Conservation (phyloP, 495 filamentous ascomycete species). For the Neurospora sp. region DNA sequence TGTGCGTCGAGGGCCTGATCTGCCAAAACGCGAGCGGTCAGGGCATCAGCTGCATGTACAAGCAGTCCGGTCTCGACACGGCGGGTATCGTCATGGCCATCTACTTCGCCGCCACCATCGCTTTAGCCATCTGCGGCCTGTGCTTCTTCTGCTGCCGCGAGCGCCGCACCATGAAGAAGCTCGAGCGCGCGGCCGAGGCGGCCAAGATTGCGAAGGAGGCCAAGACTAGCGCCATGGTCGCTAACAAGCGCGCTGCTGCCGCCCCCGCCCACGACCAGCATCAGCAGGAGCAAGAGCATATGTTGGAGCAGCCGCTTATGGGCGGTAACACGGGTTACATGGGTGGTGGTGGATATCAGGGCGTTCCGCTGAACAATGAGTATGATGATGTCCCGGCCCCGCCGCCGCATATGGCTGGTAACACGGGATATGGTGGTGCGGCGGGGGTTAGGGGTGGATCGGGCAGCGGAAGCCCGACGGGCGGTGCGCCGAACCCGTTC, state of each 20-base stretch:
- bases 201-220: slow-evolving; percentile 28
- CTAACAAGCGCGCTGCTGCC: slow-evolving; percentile 12
- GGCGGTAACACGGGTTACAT: slow-evolving; percentile 1
- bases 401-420: neutral
- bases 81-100: slow-evolving; percentile 34
- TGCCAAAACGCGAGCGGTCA: slow-evolving; percentile 30
- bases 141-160: slow-evolving; percentile 34
- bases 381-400: neutral
- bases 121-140: slow-evolving; percentile 18
- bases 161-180: slow-evolving; percentile 21
- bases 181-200: slow-evolving; percentile 22
- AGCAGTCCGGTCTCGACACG: slow-evolving; percentile 22
- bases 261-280: neutral
- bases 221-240: slow-evolving; percentile 14
- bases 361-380: neutral
- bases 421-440: neutral
- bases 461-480: neutral
- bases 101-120: slow-evolving; percentile 26
- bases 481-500: neutral
- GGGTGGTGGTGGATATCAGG: neutral
- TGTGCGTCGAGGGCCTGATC: slow-evolving; percentile 35
- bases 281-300: neutral
- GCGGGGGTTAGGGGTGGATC: neutral
- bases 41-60: slow-evolving; percentile 33
- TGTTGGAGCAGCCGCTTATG: slow-evolving; percentile 23